A percentile compares a stretch with the other conserved stretches of the same genome.
Conservation (phyloP, 352 stramenopile genomes). For the Globisporangium lucens region DNA sequence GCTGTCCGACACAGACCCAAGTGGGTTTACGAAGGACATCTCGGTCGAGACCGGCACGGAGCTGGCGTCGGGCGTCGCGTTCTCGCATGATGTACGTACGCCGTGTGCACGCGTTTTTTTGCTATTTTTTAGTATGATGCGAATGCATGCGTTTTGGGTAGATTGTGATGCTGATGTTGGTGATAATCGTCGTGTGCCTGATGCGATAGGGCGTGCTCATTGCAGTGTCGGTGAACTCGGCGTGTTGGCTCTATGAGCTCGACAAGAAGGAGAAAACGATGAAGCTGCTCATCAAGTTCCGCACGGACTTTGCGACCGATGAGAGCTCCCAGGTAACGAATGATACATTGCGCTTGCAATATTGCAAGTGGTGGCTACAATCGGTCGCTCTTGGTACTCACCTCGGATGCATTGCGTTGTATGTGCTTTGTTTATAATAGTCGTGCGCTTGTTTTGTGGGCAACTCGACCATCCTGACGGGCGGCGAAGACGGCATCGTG, state of each 20-base stretch:
- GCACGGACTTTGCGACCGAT: slow-evolving; percentile 70
- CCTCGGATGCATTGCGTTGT: not conserved
- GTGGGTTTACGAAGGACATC: slow-evolving; percentile 63
- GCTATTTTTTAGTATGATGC: not conserved
- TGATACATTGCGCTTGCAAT: not conserved
- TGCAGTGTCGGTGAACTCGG: slow-evolving; percentile 68
- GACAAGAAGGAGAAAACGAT: slow-evolving; percentile 54
- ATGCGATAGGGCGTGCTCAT: slow-evolving; percentile 47
- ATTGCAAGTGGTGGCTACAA: not conserved
- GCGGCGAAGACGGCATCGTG: slow-evolving; percentile 79
- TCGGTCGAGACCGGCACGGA: slow-evolving; percentile 69
- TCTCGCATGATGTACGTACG: slow-evolving; percentile 55
- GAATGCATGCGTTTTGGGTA: not conserved
- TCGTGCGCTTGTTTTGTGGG: slow-evolving; percentile 74
- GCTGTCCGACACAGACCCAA: slow-evolving; percentile 57
- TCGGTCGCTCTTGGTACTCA: not conserved
- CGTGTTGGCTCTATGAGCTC: slow-evolving; percentile 79
- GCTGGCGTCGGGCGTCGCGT: slow-evolving; percentile 70
- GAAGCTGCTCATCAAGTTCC: slow-evolving; percentile 73
- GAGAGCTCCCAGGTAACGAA: slow-evolving; percentile 45
- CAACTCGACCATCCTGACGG: slow-evolving; percentile 73
- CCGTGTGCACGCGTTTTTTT: not conserved
- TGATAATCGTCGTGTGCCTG: not conserved
- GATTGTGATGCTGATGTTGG: not conserved
- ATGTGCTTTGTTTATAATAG: slow-evolving; percentile 5